A percentile compares a stretch with the other conserved stretches of the same genome.
These are phyloP conservation scores for Novymonas esmeraldas DNA, from an alignment of 208 protist species.

Conservation along the genomic window DNA sequence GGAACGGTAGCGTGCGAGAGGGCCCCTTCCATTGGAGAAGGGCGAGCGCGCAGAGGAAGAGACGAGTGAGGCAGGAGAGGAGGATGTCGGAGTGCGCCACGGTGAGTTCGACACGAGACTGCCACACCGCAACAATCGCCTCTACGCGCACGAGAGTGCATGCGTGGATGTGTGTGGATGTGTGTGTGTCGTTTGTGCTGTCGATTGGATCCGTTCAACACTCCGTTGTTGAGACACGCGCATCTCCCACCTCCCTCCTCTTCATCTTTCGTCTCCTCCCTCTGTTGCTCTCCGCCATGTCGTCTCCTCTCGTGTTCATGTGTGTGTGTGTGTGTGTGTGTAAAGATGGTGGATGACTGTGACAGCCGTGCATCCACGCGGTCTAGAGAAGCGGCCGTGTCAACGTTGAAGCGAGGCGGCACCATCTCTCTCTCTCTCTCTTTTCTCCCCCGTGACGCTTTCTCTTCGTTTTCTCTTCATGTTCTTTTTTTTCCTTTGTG, in stretches of 20 bases:
- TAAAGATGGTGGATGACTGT: no score
- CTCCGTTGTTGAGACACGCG: no score
- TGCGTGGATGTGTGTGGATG: background rate
- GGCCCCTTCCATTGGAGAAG: constrained; percentile 1
- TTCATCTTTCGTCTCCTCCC: constrained; percentile 4
- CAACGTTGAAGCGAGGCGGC: no score
- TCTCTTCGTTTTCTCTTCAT: background rate
- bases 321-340: background rate
- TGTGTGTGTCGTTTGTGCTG: no score
- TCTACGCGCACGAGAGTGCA: no score
- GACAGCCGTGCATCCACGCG: background rate
- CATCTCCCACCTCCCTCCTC: no score
- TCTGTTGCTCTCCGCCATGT: background rate
- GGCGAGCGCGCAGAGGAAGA: background rate
- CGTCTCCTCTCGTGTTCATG: background rate
- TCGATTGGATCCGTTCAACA: no score
- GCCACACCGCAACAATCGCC: no score
- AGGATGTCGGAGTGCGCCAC: background rate
- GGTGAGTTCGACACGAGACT: no score
- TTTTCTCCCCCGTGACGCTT: background rate
- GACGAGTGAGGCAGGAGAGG: background rate
- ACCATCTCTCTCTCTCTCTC: background rate
- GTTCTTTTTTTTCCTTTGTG: constrained; percentile 5
- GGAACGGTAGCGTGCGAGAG: no score
- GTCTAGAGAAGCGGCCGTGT: no score